These are phyloP conservation scores for Botryosphaeria agaves DNA, from an alignment of 2,329 filamentous ascomycete genomes.

Conservation along the genomic window DNA sequence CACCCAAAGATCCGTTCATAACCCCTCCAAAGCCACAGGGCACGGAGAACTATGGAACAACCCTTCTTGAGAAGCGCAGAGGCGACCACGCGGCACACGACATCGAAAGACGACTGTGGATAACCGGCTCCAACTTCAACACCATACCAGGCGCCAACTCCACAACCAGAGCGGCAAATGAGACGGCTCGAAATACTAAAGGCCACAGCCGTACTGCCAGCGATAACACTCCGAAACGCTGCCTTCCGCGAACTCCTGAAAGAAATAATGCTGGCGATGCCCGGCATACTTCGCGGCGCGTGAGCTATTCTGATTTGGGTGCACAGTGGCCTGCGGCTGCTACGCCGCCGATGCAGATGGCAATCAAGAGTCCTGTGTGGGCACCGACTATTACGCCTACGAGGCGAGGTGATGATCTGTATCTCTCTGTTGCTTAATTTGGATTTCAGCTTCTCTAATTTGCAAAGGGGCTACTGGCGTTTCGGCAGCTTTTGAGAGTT, in stretches of 20 bases:
- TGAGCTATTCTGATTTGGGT: too few species aligned
- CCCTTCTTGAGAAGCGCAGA: conserved; percentile 19
- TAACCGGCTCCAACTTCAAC: conserved; percentile 8
- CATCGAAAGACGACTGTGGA: conserved; percentile 17
- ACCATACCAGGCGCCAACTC: conserved; percentile 1
- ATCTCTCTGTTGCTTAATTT: conserved; percentile 19
- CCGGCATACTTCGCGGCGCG: too few species aligned
- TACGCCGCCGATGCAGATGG: conserved; percentile 6
- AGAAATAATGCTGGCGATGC: background rate
- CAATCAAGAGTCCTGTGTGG: conserved; percentile 34
- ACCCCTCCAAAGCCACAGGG: conserved; percentile 1
- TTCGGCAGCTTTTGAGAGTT: too few species aligned
- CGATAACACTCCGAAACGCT: background rate
- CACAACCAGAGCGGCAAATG: background rate
- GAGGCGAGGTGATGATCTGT: conserved; percentile 47
- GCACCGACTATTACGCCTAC: conserved; percentile 50
- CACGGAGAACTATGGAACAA: conserved; percentile 6
- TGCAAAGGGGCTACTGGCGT: too few species aligned
- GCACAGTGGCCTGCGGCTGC: background rate
- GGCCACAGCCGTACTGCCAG: background rate
- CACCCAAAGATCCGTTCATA: too few species aligned
- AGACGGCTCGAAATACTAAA: background rate
- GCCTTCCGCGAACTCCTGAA: too few species aligned
- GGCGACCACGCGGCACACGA: conserved; percentile 16
- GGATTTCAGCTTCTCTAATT: background rate